Evolutionary conservation across 2,329 filamentous ascomycete genomes (phyloP), one percentile per base, ranked within the genome.

Genomic region (Fusarium clavum): DNA sequence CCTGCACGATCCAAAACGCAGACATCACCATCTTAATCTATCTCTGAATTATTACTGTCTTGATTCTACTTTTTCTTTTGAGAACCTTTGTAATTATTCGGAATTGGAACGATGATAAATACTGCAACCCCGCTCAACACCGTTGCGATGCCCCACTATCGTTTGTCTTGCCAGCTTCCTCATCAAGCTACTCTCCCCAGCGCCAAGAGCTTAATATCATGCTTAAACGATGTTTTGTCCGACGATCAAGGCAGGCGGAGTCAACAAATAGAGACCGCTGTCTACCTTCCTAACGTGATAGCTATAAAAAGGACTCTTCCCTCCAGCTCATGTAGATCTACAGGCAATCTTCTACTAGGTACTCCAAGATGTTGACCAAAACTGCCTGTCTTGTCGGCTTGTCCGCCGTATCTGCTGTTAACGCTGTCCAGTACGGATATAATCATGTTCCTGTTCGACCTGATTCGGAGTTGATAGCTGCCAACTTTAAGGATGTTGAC

Each of bases 401-500:
- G 2, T 44, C 57, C 18, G 57, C 47, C 8, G 34, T 30, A 2
- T 72, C 69, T 12, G 46, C 30, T 4, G 69, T 48, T 2, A 63
- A 57, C 30, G 69, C 69, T 3, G 7, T 55, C 4, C 57, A 70
- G 16, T 71, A 71, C 29, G 69, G 69, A n/a, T 57, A 72, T 29
- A 71, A 71, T 5, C 54, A 71, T 4, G 69, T 63, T 12, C 6
- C 22, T 6, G 43, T 57, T 5, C 7, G 44, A 2, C 46, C 69
- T 12, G 69, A 72, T 8, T 57, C 32, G 12, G 22, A 27, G 2
- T 5, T 64, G 11, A 20, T 72, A 2, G 69, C 69, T 3, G 69
- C 69, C 6, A 70, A 72, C 25, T 72, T 72, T 18, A 53, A 70
- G 2, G 32, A 72, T 40, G 56, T 72, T 8, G 62, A 72, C 4